These are phyloP conservation scores for Beta vulgaris DNA, from an alignment of 148 eudicot species.

Conservation along the genomic window DNA sequence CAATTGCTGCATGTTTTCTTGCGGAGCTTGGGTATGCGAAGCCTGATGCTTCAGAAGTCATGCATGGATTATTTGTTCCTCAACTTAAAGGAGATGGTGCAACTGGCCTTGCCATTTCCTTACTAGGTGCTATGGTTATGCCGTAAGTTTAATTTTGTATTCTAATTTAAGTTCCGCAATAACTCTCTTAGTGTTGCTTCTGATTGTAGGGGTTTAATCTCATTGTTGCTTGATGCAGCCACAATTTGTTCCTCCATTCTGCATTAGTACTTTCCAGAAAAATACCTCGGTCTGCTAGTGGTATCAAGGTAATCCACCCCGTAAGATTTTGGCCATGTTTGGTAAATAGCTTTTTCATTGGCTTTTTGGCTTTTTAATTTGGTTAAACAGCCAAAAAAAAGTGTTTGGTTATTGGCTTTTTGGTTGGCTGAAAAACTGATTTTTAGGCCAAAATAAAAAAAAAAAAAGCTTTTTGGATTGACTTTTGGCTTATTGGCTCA, in stretches of 20 bases:
- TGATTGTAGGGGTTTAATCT: too few species aligned
- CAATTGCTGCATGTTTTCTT: slow-evolving; percentile 84
- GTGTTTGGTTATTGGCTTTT: too few species aligned
- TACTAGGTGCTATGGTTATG: slow-evolving; percentile 99
- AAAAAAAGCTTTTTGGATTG: too few species aligned
- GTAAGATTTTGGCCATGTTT: too few species aligned
- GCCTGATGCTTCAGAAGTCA: slow-evolving; percentile 68
- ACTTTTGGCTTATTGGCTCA: too few species aligned
- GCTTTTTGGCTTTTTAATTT: too few species aligned
- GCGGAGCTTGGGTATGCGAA: slow-evolving; percentile 88
- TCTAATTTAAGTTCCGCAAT: neutral
- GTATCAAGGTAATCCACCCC: slow-evolving; percentile 60
- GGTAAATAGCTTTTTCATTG: too few species aligned
- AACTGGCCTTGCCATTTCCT: slow-evolving; percentile 86
- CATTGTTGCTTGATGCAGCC: slow-evolving; percentile 73
- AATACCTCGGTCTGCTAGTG: slow-evolving; percentile 75
- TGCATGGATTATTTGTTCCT: slow-evolving; percentile 86
- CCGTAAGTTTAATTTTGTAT: slow-evolving; percentile 59
- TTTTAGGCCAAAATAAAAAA: too few species aligned
- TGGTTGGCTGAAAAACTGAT: too few species aligned
- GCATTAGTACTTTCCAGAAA: slow-evolving; percentile 98
- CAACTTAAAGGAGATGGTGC: slow-evolving; percentile 89
- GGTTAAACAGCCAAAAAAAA: too few species aligned
- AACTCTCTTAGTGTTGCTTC: neutral
- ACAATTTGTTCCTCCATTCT: slow-evolving; percentile 97